These are phyloP conservation scores for Alternaria arborescens DNA, from an alignment of 2,329 filamentous ascomycete genomes.

Conservation along the genomic window DNA sequence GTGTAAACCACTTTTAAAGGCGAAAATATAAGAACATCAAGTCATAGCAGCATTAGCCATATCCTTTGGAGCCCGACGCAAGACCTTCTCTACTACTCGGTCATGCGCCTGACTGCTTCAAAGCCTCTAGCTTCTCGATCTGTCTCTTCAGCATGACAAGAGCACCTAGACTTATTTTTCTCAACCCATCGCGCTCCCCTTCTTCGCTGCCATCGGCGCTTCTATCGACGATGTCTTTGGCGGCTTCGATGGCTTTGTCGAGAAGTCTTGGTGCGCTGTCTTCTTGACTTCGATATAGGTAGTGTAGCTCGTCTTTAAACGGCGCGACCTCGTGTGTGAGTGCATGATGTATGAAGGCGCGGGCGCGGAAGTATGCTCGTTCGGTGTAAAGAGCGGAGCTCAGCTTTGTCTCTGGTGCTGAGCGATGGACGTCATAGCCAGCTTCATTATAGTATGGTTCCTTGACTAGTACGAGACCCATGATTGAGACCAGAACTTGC, in stretches of 20 bases:
- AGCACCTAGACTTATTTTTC: conserved; percentile 59
- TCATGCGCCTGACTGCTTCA: conserved; percentile 12
- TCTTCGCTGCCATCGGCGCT: conserved; percentile 44
- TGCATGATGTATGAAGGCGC: conserved; percentile 61
- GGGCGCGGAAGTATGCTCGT: conserved; percentile 62
- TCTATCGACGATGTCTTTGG: conserved; percentile 52
- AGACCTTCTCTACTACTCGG: no score
- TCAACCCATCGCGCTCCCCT: conserved; percentile 54
- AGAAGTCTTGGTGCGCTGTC: conserved; percentile 53
- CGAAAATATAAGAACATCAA: neutral
- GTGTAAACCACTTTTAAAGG: neutral
- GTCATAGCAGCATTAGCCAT: neutral
- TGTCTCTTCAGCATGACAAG: conserved; percentile 54
- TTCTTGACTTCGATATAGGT: conserved; percentile 57
- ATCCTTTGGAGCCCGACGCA: neutral
- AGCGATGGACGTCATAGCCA: conserved; percentile 64
- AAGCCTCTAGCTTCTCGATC: conserved; percentile 49
- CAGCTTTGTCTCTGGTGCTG: conserved; percentile 56
- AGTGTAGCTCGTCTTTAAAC: conserved; percentile 62
- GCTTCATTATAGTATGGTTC: conserved; percentile 72
- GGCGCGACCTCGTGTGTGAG: conserved; percentile 55
- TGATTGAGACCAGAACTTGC: conserved; percentile 65
- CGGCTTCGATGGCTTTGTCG: conserved; percentile 54
- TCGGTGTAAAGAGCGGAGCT: conserved; percentile 63
- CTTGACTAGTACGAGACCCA: conserved; percentile 66